phyloP scores from a whole-genome alignment of 2,329 filamentous ascomycete species.

The Alternaria viburni region DNA sequence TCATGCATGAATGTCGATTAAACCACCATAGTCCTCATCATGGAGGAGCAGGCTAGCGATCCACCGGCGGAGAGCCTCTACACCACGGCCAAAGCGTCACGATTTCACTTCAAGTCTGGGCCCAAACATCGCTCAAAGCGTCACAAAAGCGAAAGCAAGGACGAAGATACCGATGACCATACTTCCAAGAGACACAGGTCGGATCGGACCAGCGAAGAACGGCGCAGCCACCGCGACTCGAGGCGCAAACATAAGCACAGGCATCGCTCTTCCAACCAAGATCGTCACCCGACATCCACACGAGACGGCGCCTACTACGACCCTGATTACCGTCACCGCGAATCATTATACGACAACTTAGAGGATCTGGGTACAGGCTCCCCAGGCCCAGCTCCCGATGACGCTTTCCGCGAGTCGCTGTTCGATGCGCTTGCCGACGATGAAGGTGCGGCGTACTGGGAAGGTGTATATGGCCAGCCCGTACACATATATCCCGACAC shows the following conservation, averaged over 20 bases:
- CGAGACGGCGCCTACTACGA: conserved; percentile 42
- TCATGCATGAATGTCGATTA: conserved; percentile 25
- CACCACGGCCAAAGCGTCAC: conserved; percentile 36
- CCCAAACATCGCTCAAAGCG: conserved; percentile 28
- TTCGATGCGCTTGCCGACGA: conserved; percentile 98
- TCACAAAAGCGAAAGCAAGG: conserved; percentile 17
- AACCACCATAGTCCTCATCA: conserved; percentile 22
- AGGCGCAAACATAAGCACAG: conserved; percentile 27
- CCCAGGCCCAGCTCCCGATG: conserved; percentile 61
- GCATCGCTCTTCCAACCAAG: conserved; percentile 18
- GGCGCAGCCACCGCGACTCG: conserved; percentile 15
- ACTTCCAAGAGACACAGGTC: conserved; percentile 22
- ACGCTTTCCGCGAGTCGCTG: conserved; percentile 88
- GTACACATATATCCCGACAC: conserved; percentile 77
- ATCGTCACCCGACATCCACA: conserved; percentile 33
- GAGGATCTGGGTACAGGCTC: conserved; percentile 42
- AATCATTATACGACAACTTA: conserved; percentile 40
- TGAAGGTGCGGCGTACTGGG: conserved; percentile 94
- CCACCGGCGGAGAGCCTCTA: conserved; percentile 28
- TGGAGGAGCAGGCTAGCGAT: conserved; percentile 39
- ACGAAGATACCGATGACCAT: conserved; percentile 5
- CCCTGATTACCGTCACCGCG: conserved; percentile 37
- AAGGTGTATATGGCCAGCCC: conserved; percentile 94
- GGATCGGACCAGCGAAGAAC: conserved; percentile 12
- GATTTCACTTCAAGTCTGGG: conserved; percentile 50